phyloP scores from a whole-genome alignment of 257 asterid genomes.

The Ilex asprella region DNA sequence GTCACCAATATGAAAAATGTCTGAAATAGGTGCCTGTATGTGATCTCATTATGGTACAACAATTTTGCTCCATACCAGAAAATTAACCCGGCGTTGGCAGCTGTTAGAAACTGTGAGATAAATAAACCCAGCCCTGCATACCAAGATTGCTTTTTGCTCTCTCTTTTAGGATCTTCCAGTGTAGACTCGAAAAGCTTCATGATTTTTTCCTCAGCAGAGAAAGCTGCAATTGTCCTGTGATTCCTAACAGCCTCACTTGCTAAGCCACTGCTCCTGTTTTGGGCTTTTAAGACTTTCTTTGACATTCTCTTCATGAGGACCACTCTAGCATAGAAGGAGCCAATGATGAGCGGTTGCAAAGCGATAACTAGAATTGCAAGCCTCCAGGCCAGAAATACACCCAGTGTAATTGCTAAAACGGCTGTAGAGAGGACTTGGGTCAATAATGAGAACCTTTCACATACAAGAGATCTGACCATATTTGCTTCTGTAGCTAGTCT shows the following conservation, averaged over 20 bases:
- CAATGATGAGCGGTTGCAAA: not conserved
- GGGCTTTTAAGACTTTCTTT: not conserved
- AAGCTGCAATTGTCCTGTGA: not conserved
- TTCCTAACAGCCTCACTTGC: not conserved
- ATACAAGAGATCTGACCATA: not conserved
- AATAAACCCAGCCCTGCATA: not conserved
- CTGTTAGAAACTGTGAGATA: not conserved
- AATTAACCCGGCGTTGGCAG: not conserved
- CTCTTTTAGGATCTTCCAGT: not conserved
- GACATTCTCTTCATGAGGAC: not conserved
- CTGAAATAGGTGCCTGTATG: not conserved
- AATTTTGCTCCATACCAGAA: not conserved
- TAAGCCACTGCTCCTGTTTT: not conserved
- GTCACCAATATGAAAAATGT: not conserved
- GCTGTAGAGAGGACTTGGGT: not conserved
- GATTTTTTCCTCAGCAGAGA: not conserved
- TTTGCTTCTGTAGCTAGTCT: not conserved
- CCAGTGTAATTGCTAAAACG: not conserved
- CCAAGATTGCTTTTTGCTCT: not conserved
- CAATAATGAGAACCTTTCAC: not conserved
- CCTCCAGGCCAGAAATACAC: not conserved
- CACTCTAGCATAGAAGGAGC: not conserved
- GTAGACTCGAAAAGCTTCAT: not conserved
- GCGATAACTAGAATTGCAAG: not conserved
- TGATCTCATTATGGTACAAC: not conserved